Base-by-base conservation (phyloP, 2,329 filamentous ascomycete genomes). In the Sphaerulina musiva region DNA sequence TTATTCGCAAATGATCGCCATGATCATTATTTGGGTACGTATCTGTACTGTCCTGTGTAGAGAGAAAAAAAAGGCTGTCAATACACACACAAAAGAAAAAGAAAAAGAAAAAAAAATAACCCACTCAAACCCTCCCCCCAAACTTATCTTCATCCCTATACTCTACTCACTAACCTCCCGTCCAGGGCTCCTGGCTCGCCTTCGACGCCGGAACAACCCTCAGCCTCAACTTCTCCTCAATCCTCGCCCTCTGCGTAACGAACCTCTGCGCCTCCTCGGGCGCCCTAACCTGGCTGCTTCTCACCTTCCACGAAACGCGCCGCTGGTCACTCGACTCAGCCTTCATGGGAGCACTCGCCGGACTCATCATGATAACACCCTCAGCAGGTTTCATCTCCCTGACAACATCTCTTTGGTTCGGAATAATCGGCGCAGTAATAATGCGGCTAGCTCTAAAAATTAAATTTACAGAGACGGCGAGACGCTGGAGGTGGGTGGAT, bases 261-360 rank as follows among this genome's bases (percentile, higher is more conserved):
- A 78, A 77, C 56, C 64, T 78, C 4, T 78, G 75, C 55, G 76
- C 75, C 41, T 71, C 75, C 1, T 70, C 72, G 2, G 76, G 74
- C 1, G 73, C 74, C 0, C 53, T 77, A 40, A 77, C 76, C 1
- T 78, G 76, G 76, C 72, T 72, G 34, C 56, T 67, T 17, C 71
- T 77, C 40, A 76, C 74, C 1, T 78, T 72, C 55, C 64, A 68
- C 32, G 76, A 72, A 51, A 68, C 66, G 6, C 72, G 68, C 12
- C 68, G 64, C 55, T 79, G 75, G 74, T 77, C 74, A 14, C 61
- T 78, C 7, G 76, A 78, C 56, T 72, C 72, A 2, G 76, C 72
- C 4, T 79, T 79, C 63, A 75, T 79, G 71, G 77, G 77, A 8
- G 76, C 76, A 0, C 76, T 79, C n/a, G 69, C 76, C 0, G 76